Base-by-base conservation (phyloP, 495 filamentous ascomycete genomes). In the Hypoxylon trugodes region DNA sequence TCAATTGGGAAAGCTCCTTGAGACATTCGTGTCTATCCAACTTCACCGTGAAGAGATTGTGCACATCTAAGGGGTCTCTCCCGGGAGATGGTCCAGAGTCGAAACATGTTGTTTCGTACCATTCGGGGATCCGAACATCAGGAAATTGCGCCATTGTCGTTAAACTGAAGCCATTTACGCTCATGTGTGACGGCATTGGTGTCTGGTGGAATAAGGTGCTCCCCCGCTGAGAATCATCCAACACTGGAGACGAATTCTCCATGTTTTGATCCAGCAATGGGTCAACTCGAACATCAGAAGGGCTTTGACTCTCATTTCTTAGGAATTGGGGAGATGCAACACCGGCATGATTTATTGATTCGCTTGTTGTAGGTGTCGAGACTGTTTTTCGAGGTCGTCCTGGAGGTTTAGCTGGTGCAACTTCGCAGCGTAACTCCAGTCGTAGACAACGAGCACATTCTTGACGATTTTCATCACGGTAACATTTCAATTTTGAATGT, bases 371-470 rank as follows among this genome's bases (percentile, higher is more conserved):
- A 13, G 35, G 22, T 8, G 38, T 10, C n/a, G 42, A 30, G 1
- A 21, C 22, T 3, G 19, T 13, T 59, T 68, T 68, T 35, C 59
- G 46, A 26, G 65, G 59, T 10, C 65, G 45, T 25, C 65, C 59
- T 7, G 65, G 58, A 5, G 59, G 65, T 25, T 61, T 61, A 9
- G 65, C 52, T 5, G 65, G 59, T 16, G 65, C 65, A 26, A 63
- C 59, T 28, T 61, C 59, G 19, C 59, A 68, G 19, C 41, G 28
- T 6, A 68, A 22, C 22, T 58, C 58, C 13, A 63, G 48, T 4
- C 65, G 65, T 33, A 50, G 25, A 48, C 65, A 68, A 47, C 65
- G 65, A 38, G 46, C 43, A 42, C 65, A 68, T 53, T 59, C 54
- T 21, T 25, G 28, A 22, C 63, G 47, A 22, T 63, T 54, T 13